Evolutionary conservation across 495 filamentous ascomycete species (phyloP), one percentile per base, ranked within the genome.

Genomic region (Podospora sp.): DNA sequence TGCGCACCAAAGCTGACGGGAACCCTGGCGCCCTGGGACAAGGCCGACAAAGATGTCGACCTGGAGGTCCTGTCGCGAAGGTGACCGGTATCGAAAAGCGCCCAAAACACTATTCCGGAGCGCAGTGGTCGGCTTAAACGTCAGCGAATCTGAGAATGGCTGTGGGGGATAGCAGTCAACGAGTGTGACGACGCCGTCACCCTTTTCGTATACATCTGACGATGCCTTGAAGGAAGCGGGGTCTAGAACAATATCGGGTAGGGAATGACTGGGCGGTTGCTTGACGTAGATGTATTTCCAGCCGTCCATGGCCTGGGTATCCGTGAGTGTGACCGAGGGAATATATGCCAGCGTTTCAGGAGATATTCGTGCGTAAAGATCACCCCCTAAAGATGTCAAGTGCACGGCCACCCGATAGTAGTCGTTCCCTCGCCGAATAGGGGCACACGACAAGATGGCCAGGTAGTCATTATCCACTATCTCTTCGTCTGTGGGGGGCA

Each of bases 201-300:
- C 5, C 18, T 14, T 24, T 9, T 22, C 16, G 52, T 55, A 16
- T 22, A 11, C 24, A 33, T 22, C 56, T 25, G 24, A 29, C 21
- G 22, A 35, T 46, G 40, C 40, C 40, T 18, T 46, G n/a, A 59
- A 59, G 9, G 26, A 29, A 1, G 21, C 56, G 3, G 18, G 22
- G 18, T 33, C 56, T 18, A 59, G 24, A 33, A 33, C 56, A 59
- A 59, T 59, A n/a, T 59, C 56, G 11, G 56, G 56, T 6, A 59
- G 56, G 1, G 21, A 11, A 33, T 59, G n/a, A 22, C 9, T 59
- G 6, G 56, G 56, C 2, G 26, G 56, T n/a, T 59, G 56, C 56
- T 59, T 59, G 25, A 59, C 56, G 56, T 59, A 59, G 56, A 59
- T 59, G 56, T 59, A 59, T 14, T 20, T 20, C 16, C 26, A 59